Evolutionary conservation across 2,329 filamentous ascomycete species (phyloP).

Genomic region (Cladosporium sp.): DNA sequence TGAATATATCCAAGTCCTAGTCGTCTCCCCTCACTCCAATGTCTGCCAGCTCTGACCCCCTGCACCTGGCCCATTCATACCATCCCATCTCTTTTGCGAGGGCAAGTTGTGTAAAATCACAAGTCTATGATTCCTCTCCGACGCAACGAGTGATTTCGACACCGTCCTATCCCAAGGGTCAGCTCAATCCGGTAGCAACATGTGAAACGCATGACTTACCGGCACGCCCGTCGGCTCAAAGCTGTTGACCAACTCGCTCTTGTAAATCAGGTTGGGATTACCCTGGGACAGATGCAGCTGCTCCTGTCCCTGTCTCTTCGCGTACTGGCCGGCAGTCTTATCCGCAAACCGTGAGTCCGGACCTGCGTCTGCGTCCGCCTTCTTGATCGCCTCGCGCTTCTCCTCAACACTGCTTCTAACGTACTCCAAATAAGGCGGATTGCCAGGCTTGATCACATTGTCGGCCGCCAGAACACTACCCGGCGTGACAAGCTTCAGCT

Average conservation of each 20-base stretch:
- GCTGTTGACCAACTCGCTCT: slow-evolving; percentile 60
- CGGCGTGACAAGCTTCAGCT: slow-evolving; percentile 58
- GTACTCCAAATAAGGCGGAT: slow-evolving; percentile 67
- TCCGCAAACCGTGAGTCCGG: slow-evolving; percentile 41
- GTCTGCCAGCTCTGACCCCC: too few relatives aligned
- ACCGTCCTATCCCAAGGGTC: slow-evolving; percentile 51
- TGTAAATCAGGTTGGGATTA: slow-evolving; percentile 63
- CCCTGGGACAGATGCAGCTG: slow-evolving; percentile 44
- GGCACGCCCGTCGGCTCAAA: slow-evolving; percentile 65
- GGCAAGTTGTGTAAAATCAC: too few relatives aligned
- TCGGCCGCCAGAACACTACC: slow-evolving; percentile 65
- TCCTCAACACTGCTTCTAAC: slow-evolving; percentile 61
- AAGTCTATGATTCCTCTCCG: slow-evolving; percentile 19
- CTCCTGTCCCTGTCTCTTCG: slow-evolving; percentile 44
- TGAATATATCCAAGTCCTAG: too few relatives aligned
- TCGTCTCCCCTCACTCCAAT: too few relatives aligned
- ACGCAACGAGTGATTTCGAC: slow-evolving; percentile 63
- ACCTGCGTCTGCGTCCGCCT: slow-evolving; percentile 26
- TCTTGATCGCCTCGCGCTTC: slow-evolving; percentile 49
- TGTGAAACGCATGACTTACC: slow-evolving; percentile 41
- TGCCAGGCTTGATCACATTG: slow-evolving; percentile 68
- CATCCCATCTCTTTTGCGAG: neutral
- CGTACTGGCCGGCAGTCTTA: slow-evolving; percentile 46
- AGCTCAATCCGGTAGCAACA: slow-evolving; percentile 3
- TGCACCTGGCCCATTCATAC: too few relatives aligned